Evolutionary conservation across 1,284 basidiomycete species (phyloP).

Genomic region (Cutaneotrichosporon sp.): DNA sequence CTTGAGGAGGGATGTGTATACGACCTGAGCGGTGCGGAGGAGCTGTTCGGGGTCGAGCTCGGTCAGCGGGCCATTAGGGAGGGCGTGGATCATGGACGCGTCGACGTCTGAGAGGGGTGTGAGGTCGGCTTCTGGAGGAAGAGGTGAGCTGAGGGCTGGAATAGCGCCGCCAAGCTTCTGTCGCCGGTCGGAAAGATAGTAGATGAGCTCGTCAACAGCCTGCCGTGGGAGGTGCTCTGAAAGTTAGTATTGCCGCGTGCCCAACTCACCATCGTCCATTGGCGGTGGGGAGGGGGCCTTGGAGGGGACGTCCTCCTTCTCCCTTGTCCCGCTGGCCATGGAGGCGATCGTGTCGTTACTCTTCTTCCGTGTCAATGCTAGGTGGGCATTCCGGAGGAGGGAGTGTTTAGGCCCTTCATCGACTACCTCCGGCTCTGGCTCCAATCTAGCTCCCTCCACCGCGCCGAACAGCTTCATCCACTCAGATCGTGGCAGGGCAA

Average conservation of each 20-base stretch:
- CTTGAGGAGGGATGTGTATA: slow-evolving; percentile 94
- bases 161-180: slow-evolving; percentile 77
- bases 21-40: slow-evolving; percentile 80
- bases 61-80: slow-evolving; percentile 67
- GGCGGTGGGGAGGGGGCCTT: slow-evolving; percentile 7
- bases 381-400: slow-evolving; percentile 7
- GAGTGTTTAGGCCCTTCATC: slow-evolving; percentile 1
- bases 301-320: background rate
- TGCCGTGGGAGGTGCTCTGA: slow-evolving; percentile 25
- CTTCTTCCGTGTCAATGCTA: slow-evolving; percentile 26
- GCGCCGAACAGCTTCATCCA: slow-evolving; percentile 89
- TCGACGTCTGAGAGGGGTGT: slow-evolving; percentile 49
- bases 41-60: slow-evolving; percentile 72
- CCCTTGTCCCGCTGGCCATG: slow-evolving; percentile 8
- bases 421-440: slow-evolving; percentile 22
- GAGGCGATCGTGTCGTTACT: slow-evolving; percentile 37
- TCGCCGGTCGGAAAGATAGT: slow-evolving; percentile 70
- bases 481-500: slow-evolving; percentile 60
- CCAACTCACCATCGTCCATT: slow-evolving; percentile 1
- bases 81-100: slow-evolving; percentile 59
- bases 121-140: slow-evolving; percentile 51
- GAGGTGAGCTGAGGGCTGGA: slow-evolving; percentile 61
- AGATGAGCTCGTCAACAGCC: slow-evolving; percentile 51
- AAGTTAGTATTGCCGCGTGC: background rate
- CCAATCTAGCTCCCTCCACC: slow-evolving; percentile 49